Percentiles rank a stretch among this genome's conserved stretches.
These are phyloP conservation scores for Tetrapisispora nanseiensis DNA, from an alignment of 805 yeast species.

Conservation along the genomic window DNA sequence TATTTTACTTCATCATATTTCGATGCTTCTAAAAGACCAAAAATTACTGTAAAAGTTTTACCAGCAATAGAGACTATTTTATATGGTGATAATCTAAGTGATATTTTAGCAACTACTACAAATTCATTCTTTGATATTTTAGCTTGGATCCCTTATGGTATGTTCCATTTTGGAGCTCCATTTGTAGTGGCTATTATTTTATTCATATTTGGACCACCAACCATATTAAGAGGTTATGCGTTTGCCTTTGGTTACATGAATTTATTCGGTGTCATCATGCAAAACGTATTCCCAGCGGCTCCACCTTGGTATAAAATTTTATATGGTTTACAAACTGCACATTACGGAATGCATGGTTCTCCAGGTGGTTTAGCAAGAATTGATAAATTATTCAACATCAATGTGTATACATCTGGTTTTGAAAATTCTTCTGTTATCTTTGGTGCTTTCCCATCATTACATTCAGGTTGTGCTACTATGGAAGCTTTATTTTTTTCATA, in stretches of 20 bases:
- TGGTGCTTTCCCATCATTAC: slow-evolving; percentile 83
- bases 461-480: slow-evolving; percentile 92
- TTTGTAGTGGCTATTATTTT: slow-evolving; percentile 70
- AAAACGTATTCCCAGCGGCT: slow-evolving; percentile 81
- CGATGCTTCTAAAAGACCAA: slow-evolving; percentile 67
- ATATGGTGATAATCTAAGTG: slow-evolving; percentile 83
- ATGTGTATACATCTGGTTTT: slow-evolving; percentile 75
- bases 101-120: slow-evolving; percentile 65
- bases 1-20: slow-evolving; percentile 73
- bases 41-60: slow-evolving; percentile 73
- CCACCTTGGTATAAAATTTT: slow-evolving; percentile 93
- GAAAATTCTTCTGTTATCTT: slow-evolving; percentile 83
- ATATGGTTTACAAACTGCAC: slow-evolving; percentile 81
- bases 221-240: slow-evolving; percentile 68
- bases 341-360: slow-evolving; percentile 82
- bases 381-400: slow-evolving; percentile 66
- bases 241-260: slow-evolving; percentile 94
- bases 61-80: slow-evolving; percentile 88
- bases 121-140: slow-evolving; percentile 57
- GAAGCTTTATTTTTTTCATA: slow-evolving; percentile 79
- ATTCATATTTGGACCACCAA: slow-evolving; percentile 87
- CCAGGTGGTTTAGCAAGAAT: slow-evolving; percentile 92
- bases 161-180: slow-evolving; percentile 83
- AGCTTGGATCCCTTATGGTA: slow-evolving; percentile 93
- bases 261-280: slow-evolving; percentile 71